Base-by-base conservation (phyloP, 2,329 filamentous ascomycete species). In the Pyrenophora teres region DNA sequence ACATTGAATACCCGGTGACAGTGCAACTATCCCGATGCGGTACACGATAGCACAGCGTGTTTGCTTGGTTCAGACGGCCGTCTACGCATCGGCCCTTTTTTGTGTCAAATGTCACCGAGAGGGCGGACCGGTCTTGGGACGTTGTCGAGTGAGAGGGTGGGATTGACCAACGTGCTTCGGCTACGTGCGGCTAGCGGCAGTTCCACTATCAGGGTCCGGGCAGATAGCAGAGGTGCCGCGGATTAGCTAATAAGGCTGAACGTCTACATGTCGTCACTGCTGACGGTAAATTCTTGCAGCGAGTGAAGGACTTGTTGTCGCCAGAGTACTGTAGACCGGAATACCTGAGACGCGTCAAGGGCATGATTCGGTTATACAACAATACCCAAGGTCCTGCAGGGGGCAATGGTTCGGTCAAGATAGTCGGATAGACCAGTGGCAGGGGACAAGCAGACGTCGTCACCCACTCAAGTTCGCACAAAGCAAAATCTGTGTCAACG, bases 241-340 rank as follows among this genome's bases (percentile, higher is more conserved):
- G 35, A 48, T 49, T 52, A 52, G 39, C 21, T 52, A 43, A 43
- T 46, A 16, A 51, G n/a, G 42, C 39, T 33, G 30, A 13, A 31
- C 37, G 36, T 32, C 33, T 37, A 23, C 21, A 40, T 30, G 27
- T 30, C 27, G 27, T 30, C 27, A 30, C 27, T 13, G 27, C 9
- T 12, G 27, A 30, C 4, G n/a, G 23, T 16, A n/a, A 12, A 15
- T 13, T 9, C 10, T 3, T 15, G 23, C 32, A 31, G 46, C 3
- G 27, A 30, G 46, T 10, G 27, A 30, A 13, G 27, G 10, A 12
- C 7, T 3, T 30, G 3, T 12, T 12, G 27, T 13, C 9, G 27
- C 27, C 4, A 12, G 27, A 15, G 15, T 15, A n/a, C n/a, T n/a
- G 10, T 30, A 9, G 27, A 12, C 10, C 12, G 27, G 10, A 10